Percentiles rank a stretch among this genome's conserved stretches.
Evolutionary conservation across 768 basidiomycete species (phyloP).

Genomic region (Kwoniella sp.): DNA sequence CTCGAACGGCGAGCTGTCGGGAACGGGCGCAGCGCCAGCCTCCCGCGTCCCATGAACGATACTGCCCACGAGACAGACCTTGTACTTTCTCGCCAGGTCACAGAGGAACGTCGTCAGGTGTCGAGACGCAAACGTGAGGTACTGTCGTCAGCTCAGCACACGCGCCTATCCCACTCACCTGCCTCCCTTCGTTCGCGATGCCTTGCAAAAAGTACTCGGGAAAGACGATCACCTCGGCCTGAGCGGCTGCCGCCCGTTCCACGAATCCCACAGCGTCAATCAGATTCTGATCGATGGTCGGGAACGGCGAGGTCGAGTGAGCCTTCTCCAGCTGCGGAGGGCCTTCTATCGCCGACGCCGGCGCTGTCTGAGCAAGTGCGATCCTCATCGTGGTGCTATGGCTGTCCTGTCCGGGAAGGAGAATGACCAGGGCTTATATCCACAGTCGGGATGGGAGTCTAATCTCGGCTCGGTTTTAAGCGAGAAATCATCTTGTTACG

Average conservation of each 20-base stretch:
- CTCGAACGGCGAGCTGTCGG: slow-evolving; percentile 19
- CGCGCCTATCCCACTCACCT: slow-evolving; percentile 20
- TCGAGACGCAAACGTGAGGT: slow-evolving; percentile 31
- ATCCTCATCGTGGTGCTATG: slow-evolving; percentile 27
- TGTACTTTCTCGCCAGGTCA: slow-evolving; percentile 19
- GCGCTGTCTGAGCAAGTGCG: slow-evolving; percentile 35
- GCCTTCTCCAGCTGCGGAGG: slow-evolving; percentile 15
- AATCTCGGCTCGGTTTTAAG: no score
- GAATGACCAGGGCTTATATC: no score
- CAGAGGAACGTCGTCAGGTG: slow-evolving; percentile 20
- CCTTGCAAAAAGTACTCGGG: slow-evolving; percentile 47
- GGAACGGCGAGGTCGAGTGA: slow-evolving; percentile 21
- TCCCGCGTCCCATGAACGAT: slow-evolving; percentile 26
- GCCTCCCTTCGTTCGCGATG: slow-evolving; percentile 27
- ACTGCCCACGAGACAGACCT: slow-evolving; percentile 33
- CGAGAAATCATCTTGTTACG: no score
- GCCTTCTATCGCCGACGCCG: slow-evolving; percentile 20
- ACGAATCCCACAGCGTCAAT: slow-evolving; percentile 8
- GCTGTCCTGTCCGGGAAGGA: no score
- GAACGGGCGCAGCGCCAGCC: slow-evolving; percentile 1
- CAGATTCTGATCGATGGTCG: slow-evolving; percentile 24
- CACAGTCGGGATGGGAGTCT: no score
- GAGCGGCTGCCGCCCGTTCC: slow-evolving; percentile 7
- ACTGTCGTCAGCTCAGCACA: slow-evolving; percentile 17
- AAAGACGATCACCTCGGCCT: slow-evolving; percentile 40